Percentiles rank a stretch among this genome's conserved stretches.
These are phyloP conservation scores for Biscogniauxia mediterranea DNA, from an alignment of 2,329 filamentous ascomycete genomes.

Conservation along the genomic window DNA sequence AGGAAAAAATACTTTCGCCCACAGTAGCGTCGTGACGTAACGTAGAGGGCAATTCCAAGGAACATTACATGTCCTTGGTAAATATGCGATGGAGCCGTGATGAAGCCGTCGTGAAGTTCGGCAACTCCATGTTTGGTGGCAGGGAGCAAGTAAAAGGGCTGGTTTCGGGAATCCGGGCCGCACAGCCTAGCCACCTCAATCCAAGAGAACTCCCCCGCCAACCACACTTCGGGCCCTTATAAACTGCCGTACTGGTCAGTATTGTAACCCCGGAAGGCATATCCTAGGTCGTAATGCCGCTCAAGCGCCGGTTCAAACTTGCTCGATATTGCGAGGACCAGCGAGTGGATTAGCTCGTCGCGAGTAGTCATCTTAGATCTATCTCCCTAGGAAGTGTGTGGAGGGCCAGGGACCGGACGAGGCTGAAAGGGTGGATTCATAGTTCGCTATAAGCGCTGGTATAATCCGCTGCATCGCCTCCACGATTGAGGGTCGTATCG, in stretches of 20 bases:
- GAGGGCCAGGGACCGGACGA: slow-evolving; percentile 24
- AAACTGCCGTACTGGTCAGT: slow-evolving; percentile 12
- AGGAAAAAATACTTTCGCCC: no score
- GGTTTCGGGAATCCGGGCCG: slow-evolving; percentile 26
- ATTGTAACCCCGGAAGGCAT: slow-evolving; percentile 21
- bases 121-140: slow-evolving; percentile 13
- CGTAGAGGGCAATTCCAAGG: slow-evolving; percentile 18
- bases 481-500: slow-evolving; percentile 26
- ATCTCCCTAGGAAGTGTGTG: slow-evolving; percentile 10
- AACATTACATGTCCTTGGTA: slow-evolving; percentile 14
- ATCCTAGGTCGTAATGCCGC: slow-evolving; percentile 16
- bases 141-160: slow-evolving; percentile 10
- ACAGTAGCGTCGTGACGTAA: slow-evolving; percentile 10
- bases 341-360: not conserved
- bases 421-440: slow-evolving; percentile 24
- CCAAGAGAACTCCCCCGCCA: slow-evolving; percentile 29
- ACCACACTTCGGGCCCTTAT: slow-evolving; percentile 26
- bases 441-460: slow-evolving; percentile 4
- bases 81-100: slow-evolving; percentile 12
- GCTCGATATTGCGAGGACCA: slow-evolving; percentile 6
- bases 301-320: slow-evolving; percentile 19
- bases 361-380: not conserved
- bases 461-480: slow-evolving; percentile 7
- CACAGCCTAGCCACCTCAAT: slow-evolving; percentile 26
- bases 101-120: slow-evolving; percentile 7